A percentile compares a stretch with the other conserved stretches of the same genome.
These are phyloP conservation scores for Schizochytrium sp. DNA, from an alignment of 108 stramenopile genomes.

Conservation along the genomic window DNA sequence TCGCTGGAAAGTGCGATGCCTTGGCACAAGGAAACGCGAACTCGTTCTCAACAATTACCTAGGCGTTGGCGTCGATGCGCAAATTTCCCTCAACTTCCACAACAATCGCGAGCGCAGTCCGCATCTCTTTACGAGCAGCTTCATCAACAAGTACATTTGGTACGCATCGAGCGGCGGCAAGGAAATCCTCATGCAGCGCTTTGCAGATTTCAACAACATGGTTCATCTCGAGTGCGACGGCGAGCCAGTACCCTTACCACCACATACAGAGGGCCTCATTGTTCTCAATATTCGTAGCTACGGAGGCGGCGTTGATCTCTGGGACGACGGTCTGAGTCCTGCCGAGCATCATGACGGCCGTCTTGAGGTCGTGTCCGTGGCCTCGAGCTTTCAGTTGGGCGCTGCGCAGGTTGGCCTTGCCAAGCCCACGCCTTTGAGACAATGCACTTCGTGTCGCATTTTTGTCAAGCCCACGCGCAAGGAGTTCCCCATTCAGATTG, in stretches of 20 bases:
- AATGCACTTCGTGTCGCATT: constrained; percentile 63
- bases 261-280: constrained; percentile 74
- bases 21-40: constrained; percentile 50
- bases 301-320: constrained; percentile 71
- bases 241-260: constrained; percentile 65
- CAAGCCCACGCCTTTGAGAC: constrained; percentile 63
- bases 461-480: constrained; percentile 42
- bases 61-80: constrained; percentile 79
- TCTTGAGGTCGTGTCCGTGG: constrained; percentile 70
- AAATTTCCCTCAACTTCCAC: constrained; percentile 73
- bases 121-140: constrained; percentile 68
- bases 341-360: constrained; percentile 68
- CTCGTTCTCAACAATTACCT: constrained; percentile 76
- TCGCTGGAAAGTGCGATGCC: constrained; percentile 54
- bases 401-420: constrained; percentile 74
- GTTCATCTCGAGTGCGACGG: constrained; percentile 73
- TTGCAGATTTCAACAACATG: constrained; percentile 59
- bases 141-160: constrained; percentile 73
- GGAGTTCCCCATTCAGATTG: constrained; percentile 68
- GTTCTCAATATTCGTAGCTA: constrained; percentile 80
- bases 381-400: constrained; percentile 71
- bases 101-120: constrained; percentile 61
- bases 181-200: constrained; percentile 64
- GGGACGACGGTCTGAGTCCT: constrained; percentile 52
- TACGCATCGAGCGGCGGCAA: constrained; percentile 76